A percentile compares a stretch with the other conserved stretches of the same genome.
These are phyloP conservation scores for Candida maltosa DNA, from an alignment of 805 yeast genomes.

Conservation along the genomic window DNA sequence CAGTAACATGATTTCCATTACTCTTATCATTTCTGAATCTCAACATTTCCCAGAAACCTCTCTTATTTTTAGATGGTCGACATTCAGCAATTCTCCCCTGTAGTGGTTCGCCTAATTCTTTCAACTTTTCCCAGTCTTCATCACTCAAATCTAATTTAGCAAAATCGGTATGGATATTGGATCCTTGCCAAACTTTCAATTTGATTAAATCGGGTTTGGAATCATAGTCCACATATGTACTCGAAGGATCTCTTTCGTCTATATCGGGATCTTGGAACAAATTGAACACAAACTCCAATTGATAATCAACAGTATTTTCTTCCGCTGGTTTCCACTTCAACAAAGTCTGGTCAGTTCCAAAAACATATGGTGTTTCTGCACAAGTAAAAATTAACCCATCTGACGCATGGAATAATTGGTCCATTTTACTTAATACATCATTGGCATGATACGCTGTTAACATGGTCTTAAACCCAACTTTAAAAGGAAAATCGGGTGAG, in stretches of 20 bases:
- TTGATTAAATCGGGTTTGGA: conserved; percentile 62
- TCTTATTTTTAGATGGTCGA: conserved; percentile 52
- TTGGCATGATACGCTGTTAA: conserved; percentile 74
- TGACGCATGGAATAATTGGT: conserved; percentile 76
- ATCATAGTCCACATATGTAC: conserved; percentile 79
- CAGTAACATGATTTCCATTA: conserved; percentile 80
- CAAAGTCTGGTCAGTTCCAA: conserved; percentile 84
- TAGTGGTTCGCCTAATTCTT: conserved; percentile 70
- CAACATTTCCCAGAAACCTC: conserved; percentile 74
- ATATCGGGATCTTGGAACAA: conserved; percentile 58
- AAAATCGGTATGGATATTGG: conserved; percentile 58
- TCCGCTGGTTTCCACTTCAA: conserved; percentile 97
- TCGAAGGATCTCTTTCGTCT: conserved; percentile 62
- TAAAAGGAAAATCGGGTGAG: conserved; percentile 70
- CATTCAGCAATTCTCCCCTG: conserved; percentile 90
- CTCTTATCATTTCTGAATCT: conserved; percentile 92
- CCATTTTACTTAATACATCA: conserved; percentile 69
- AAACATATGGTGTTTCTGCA: conserved; percentile 78
- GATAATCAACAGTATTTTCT: conserved; percentile 91
- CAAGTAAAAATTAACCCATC: conserved; percentile 96
- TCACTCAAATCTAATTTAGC: conserved; percentile 60
- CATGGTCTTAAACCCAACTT: conserved; percentile 85
- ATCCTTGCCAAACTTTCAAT: conserved; percentile 78
- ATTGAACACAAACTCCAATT: conserved; percentile 61
- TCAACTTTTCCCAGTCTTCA: conserved; percentile 78